Evolutionary conservation across 2,329 filamentous ascomycete genomes (phyloP), one percentile per base, ranked within the genome.

Genomic region (Verticillium dahliae): DNA sequence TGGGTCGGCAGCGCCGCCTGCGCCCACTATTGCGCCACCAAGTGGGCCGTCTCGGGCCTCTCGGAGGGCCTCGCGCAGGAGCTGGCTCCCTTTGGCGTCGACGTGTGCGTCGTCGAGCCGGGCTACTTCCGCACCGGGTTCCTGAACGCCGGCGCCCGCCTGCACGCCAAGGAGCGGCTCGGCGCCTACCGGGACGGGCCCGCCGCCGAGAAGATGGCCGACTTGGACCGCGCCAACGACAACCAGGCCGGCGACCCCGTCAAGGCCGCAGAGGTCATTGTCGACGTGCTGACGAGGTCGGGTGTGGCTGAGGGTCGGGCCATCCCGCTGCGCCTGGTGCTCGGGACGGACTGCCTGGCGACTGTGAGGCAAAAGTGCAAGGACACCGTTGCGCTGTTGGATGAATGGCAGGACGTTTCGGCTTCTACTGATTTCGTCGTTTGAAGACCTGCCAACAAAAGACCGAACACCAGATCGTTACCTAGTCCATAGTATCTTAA

Each of bases 201-300:
- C 0, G 67, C 72, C 9, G 73, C 72, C 0, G 58, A 66, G 55
- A 58, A 61, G 34, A 65, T 77, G 59, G 68, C 64, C 18, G 52
- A 61, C 2, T 62, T 84, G 37, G 69, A 70, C 3, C 52, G 55
- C 2, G 70, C 71, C 11, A 72, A 85, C 63, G 74, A 79, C 15
- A 77, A 79, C 0, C 84, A 87, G 72, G 77, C 74, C 0, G 85
- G 85, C 0, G 83, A 88, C 67, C 76, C 83, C 3, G 71, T 70
- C 18, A 86, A 86, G 73, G 85, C 80, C 0, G 73, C 74, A 7
- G 75, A 72, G 61, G 76, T 83, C 1, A 74, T 85, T 34, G 76
- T 87, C 5, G 85, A 88, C 65, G 74, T 85, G 14, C 65, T 88
- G 65, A 85, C 81, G 7, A 74, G 74, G 54, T 77, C 73, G 2